Evolutionary conservation across 495 filamentous ascomycete genomes (phyloP), one percentile per base, ranked within the genome.

Genomic region (Cairneyella variabilis): DNA sequence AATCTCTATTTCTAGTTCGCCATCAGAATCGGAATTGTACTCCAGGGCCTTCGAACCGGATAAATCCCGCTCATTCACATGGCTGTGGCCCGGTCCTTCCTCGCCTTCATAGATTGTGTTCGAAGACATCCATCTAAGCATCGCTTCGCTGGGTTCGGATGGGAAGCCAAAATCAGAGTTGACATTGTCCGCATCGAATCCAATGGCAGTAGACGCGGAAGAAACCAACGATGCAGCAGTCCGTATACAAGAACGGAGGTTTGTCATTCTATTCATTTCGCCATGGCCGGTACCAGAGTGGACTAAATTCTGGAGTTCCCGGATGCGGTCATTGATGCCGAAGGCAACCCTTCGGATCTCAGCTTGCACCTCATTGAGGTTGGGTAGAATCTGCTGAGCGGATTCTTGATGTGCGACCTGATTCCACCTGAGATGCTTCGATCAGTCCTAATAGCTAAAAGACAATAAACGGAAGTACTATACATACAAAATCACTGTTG

Each of bases 111-210:
- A 58, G 27, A 59, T 42, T 6, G 57, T 55, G 22, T 59, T 55
- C 2, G 57, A 54, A 18, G 45, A 51, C 25, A 54, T 54, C 51
- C 37, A 59, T 34, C 57, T 38, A n/a, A 48, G 39, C 39, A 59
- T 59, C 11, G 51, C 49, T 42, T 55, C 52, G 10, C 47, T 38
- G 23, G 27, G 52, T 20, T 59, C 20, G 8, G 46, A 27, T 25
- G 46, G 52, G 27, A 60, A 56, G 22, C 48, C 57, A 21, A 60
- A 60, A 37, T 60, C 57, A 0, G 52, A 60, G 36, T 42, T 3
- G 7, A 32, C n/a, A 10, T 56, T 41, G 12, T 9, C 30, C 32
- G 41, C 17, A 4, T 52, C 53, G 5, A 48, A 17, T 3, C 46
- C 57, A 25, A 60, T 20, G 23, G 53, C 39, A 9, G 57, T 60